Evolutionary conservation across 495 filamentous ascomycete genomes (phyloP).

Genomic region (Annulohypoxylon nitens): DNA sequence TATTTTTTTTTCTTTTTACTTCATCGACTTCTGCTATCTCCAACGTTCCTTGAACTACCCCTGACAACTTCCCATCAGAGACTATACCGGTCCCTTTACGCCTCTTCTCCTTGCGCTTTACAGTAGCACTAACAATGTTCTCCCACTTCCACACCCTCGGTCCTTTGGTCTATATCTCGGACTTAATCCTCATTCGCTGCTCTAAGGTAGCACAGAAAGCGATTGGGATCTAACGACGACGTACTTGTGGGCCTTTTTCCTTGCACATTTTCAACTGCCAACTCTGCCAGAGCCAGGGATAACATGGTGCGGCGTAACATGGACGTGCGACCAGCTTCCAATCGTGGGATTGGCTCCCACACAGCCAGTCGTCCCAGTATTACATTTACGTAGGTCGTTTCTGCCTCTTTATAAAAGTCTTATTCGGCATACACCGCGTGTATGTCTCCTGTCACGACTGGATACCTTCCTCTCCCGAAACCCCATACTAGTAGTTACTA

Average conservation of each 20-base stretch:
- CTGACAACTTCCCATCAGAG: conserved; percentile 32
- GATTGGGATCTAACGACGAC: conserved; percentile 40
- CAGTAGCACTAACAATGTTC: conserved; percentile 25
- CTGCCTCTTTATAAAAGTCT: conserved; percentile 35
- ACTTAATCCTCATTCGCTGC: conserved; percentile 37
- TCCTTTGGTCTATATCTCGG: conserved; percentile 29
- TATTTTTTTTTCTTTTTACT: conserved; percentile 25
- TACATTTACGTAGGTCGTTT: conserved; percentile 38
- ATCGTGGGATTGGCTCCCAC: conserved; percentile 42
- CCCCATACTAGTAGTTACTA: conserved; percentile 13
- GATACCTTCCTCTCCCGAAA: conserved; percentile 24
- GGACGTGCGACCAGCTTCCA: conserved; percentile 39
- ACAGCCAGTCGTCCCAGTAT: conserved; percentile 29
- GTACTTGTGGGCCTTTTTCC: conserved; percentile 42
- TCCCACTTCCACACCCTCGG: conserved; percentile 31
- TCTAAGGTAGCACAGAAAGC: conserved; percentile 29
- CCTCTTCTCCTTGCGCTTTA: conserved; percentile 30
- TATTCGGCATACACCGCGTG: conserved; percentile 28
- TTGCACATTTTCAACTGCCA: conserved; percentile 38
- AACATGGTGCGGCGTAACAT: conserved; percentile 44
- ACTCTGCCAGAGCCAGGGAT: conserved; percentile 42
- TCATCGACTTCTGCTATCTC: conserved; percentile 30
- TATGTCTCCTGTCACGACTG: conserved; percentile 22
- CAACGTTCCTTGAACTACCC: conserved; percentile 23
- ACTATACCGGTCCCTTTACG: conserved; percentile 30